Conservation (phyloP, 2,329 filamentous ascomycete genomes). For the Diaporthe citriasiana region DNA sequence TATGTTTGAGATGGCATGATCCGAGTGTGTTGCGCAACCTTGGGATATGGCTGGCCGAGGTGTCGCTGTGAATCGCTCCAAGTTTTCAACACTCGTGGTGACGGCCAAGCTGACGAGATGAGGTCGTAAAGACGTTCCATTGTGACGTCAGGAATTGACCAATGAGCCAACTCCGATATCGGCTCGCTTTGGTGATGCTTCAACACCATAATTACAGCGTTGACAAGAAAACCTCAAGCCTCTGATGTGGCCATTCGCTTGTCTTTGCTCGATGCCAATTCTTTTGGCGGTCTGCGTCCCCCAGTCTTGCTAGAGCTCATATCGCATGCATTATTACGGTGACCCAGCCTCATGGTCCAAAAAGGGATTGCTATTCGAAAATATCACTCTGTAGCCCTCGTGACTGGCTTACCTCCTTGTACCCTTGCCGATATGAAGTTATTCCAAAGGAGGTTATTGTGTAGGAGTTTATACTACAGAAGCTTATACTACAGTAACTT, state of each 20-base stretch:
- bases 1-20: constrained; percentile 39
- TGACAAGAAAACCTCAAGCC: background rate
- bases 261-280: background rate
- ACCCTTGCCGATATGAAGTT: too few species aligned
- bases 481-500: too few species aligned
- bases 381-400: too few species aligned
- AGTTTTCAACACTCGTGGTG: background rate
- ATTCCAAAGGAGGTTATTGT: too few species aligned
- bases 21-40: background rate
- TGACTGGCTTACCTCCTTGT: too few species aligned
- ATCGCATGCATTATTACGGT: background rate
- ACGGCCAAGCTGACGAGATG: background rate
- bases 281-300: background rate
- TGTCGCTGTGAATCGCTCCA: background rate
- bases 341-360: background rate
- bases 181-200: background rate
- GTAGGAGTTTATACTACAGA: too few species aligned
- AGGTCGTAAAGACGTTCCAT: constrained; percentile 6
- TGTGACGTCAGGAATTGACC: constrained; percentile 37
- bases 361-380: too few species aligned
- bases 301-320: background rate
- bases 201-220: background rate
- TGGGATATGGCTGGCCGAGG: background rate
- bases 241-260: background rate
- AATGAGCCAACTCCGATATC: constrained; percentile 36